Conservation (phyloP, 495 filamentous ascomycete genomes). For the Echria macrotheca region DNA sequence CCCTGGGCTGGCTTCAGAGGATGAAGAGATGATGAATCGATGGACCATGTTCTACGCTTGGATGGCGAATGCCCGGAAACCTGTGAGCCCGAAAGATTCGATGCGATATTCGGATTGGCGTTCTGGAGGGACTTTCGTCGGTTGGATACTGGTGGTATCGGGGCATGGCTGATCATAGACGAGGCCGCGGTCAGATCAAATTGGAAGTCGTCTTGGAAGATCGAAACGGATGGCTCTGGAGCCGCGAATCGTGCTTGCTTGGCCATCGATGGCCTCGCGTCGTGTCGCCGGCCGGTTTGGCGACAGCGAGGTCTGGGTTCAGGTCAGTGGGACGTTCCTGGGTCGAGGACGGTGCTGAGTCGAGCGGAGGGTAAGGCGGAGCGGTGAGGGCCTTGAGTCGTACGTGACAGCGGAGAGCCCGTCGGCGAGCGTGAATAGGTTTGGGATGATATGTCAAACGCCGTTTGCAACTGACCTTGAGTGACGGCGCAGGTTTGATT, state of each 20-base stretch:
- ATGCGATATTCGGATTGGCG: conserved; percentile 46
- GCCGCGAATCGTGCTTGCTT: conserved; percentile 55
- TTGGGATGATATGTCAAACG: conserved; percentile 4
- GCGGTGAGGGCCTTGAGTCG: background rate
- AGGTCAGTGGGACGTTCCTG: no score
- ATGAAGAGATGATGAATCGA: conserved; percentile 36
- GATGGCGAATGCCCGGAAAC: conserved; percentile 55
- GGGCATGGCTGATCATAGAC: conserved; percentile 43
- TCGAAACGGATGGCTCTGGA: conserved; percentile 51
- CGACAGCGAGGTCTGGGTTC: no score
- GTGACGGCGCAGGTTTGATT: conserved; percentile 21
- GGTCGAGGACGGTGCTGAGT: no score
- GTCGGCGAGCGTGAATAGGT: conserved; percentile 1
- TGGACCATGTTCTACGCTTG: conserved; percentile 38
- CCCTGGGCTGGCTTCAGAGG: conserved; percentile 40
- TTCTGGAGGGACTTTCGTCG: conserved; percentile 45
- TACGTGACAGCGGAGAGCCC: background rate
- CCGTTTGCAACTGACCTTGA: conserved; percentile 18
- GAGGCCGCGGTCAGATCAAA: conserved; percentile 40
- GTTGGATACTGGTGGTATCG: conserved; percentile 46
- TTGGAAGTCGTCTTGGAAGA: conserved; percentile 57
- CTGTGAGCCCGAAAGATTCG: conserved; percentile 49
- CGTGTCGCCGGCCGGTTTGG: background rate
- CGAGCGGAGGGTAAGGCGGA: no score
- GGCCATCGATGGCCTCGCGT: conserved; percentile 33